phyloP scores from a whole-genome alignment of 1,284 basidiomycete genomes.

The Rhodotorula glutinis region DNA sequence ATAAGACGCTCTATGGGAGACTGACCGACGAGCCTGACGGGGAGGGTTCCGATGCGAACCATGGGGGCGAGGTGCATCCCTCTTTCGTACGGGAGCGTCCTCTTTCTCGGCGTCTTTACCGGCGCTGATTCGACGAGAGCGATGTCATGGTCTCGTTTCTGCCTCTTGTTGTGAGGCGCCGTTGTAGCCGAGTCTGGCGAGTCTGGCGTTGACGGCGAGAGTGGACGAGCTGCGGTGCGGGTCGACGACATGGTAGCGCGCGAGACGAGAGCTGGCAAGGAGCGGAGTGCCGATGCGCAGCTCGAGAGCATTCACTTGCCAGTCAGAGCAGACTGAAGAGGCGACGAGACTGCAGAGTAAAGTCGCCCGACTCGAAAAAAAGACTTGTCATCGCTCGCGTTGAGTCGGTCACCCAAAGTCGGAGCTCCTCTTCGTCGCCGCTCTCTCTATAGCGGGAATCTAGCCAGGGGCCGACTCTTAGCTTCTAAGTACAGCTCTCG shows the following conservation, averaged over 20 bases:
- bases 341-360: no score
- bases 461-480: no score
- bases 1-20: no score
- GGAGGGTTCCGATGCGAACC: constrained; percentile 77
- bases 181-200: no score
- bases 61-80: constrained; percentile 71
- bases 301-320: background rate
- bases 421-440: no score
- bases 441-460: no score
- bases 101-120: background rate
- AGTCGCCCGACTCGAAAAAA: no score
- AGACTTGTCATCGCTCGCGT: no score
- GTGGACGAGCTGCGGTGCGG: constrained; percentile 1
- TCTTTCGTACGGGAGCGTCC: constrained; percentile 33
- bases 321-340: no score
- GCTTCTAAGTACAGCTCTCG: no score
- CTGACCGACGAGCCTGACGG: constrained; percentile 31
- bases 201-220: background rate
- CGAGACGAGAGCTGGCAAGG: background rate
- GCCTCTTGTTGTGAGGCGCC: constrained; percentile 12
- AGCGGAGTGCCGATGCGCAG: background rate
- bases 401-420: no score
- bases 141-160: background rate
- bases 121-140: background rate
- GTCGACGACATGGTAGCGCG: background rate